phyloP scores from a whole-genome alignment of 495 filamentous ascomycete genomes.

The Podospora didyma region DNA sequence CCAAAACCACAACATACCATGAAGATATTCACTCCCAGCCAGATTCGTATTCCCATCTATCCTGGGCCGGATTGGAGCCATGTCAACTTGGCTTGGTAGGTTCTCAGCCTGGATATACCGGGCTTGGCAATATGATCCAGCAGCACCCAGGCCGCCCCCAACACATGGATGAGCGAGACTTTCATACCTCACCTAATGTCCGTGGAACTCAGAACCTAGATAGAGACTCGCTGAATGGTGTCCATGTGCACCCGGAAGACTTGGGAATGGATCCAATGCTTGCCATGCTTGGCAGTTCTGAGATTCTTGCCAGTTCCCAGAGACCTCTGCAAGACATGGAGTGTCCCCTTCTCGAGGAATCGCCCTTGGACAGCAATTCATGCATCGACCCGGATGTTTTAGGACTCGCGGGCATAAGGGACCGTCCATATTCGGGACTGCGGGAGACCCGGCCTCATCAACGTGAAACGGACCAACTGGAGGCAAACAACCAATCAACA shows the following conservation, averaged over 20 bases:
- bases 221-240: background rate
- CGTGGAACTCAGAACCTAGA: background rate
- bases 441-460: background rate
- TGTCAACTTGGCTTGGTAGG: background rate
- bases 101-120: background rate
- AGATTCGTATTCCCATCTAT: background rate
- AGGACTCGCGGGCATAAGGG: background rate
- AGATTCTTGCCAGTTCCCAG: background rate
- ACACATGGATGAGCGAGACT: constrained; percentile 6
- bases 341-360: background rate
- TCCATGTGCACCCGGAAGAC: background rate
- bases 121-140: background rate
- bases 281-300: background rate
- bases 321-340: background rate
- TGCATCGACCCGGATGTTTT: constrained; percentile 9
- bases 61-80: constrained; percentile 10
- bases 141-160: background rate
- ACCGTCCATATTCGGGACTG: background rate
- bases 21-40: background rate
- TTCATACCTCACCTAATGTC: background rate
- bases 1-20: background rate
- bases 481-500: background rate
- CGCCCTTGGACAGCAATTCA: background rate
- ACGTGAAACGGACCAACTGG: constrained; percentile 2
- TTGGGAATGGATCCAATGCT: constrained; percentile 9